Percentiles rank a stretch among this genome's conserved stretches.
Evolutionary conservation across 2,329 filamentous ascomycete genomes (phyloP).

Genomic region (Dendrostoma leiphaemia): DNA sequence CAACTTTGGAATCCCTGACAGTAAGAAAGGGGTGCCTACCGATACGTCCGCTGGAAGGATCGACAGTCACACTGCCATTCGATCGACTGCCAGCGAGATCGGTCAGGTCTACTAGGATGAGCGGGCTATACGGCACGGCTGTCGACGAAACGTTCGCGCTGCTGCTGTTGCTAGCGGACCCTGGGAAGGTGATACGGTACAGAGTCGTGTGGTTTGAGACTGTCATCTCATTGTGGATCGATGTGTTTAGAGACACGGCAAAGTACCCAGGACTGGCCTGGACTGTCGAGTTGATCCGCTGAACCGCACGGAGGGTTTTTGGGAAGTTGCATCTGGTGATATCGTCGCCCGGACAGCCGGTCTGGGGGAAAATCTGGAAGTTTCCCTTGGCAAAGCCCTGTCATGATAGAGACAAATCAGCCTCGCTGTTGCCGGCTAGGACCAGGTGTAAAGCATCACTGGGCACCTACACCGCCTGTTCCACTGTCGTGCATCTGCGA

Average conservation of each 20-base stretch:
- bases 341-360: constrained; percentile 31
- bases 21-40: no score
- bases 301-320: constrained; percentile 39
- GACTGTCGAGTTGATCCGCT: constrained; percentile 41
- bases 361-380: constrained; percentile 35
- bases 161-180: background rate
- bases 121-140: constrained; percentile 38
- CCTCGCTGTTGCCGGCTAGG: background rate
- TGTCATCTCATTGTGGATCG: constrained; percentile 50
- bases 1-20: no score
- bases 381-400: constrained; percentile 30
- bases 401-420: background rate
- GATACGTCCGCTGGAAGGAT: constrained; percentile 44
- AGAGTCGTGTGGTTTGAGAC: constrained; percentile 49
- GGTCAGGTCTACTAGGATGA: constrained; percentile 49
- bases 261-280: constrained; percentile 52
- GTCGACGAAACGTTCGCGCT: constrained; percentile 24
- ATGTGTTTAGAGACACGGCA: constrained; percentile 43
- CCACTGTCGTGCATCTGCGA: constrained; percentile 31
- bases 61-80: constrained; percentile 47
- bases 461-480: constrained; percentile 30
- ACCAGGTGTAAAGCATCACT: background rate
- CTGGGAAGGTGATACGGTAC: constrained; percentile 48
- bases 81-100: constrained; percentile 48
- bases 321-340: constrained; percentile 44